Conservation (phyloP, 2,329 filamentous ascomycete genomes). For the Knoxdaviesia capensis region DNA sequence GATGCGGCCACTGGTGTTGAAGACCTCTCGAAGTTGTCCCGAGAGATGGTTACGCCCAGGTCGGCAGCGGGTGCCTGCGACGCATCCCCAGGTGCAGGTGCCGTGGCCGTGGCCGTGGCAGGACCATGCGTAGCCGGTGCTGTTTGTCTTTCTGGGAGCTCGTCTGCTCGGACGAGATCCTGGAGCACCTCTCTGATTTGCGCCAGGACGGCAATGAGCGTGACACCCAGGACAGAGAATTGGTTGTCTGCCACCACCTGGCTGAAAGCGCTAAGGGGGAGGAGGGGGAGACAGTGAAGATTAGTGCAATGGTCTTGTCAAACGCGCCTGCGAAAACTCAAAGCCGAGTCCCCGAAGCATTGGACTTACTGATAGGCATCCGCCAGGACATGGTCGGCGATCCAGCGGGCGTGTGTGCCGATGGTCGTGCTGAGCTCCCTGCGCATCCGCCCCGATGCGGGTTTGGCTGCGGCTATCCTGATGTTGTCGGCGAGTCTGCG, state of each 20-base stretch:
- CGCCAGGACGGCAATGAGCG: conserved; percentile 45
- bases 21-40: conserved; percentile 4
- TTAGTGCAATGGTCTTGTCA: not conserved
- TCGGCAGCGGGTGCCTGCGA: conserved; percentile 4
- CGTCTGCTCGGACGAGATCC: conserved; percentile 12
- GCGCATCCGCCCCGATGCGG: not conserved
- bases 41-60: conserved; percentile 12
- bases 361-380: conserved; percentile 15
- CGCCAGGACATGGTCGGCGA: conserved; percentile 13
- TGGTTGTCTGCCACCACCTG: conserved; percentile 52
- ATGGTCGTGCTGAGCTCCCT: not conserved
- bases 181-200: conserved; percentile 20
- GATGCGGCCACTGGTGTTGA: too few relatives aligned
- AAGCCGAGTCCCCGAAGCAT: not conserved
- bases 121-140: too few relatives aligned
- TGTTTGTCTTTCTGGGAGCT: too few relatives aligned
- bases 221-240: conserved; percentile 49
- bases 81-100: not conserved
- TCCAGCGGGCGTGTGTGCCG: conserved; percentile 8
- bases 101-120: too few relatives aligned
- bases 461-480: conserved; percentile 6
- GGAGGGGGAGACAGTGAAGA: not conserved
- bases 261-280: conserved; percentile 34
- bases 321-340: too few relatives aligned
- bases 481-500: conserved; percentile 26